phyloP scores from a whole-genome alignment of 2,329 filamentous ascomycete genomes.

The Bimuria novae-zelandiae region DNA sequence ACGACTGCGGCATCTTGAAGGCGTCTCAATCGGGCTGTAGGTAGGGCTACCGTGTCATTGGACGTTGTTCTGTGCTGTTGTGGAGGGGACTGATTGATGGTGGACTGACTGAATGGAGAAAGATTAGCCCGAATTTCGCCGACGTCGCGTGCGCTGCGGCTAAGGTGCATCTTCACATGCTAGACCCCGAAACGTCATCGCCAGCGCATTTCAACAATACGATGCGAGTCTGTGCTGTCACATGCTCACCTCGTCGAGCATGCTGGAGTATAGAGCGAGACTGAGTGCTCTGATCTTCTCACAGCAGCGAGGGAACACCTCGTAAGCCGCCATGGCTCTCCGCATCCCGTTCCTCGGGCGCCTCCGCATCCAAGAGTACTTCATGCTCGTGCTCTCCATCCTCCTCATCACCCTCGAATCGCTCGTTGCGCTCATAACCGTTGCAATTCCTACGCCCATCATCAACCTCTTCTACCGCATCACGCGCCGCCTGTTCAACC shows the following conservation, averaged over 20 bases:
- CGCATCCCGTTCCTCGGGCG: slow-evolving; percentile 67
- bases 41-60: slow-evolving; percentile 18
- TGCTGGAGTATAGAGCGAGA: background rate
- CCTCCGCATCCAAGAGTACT: slow-evolving; percentile 72
- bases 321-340: slow-evolving; percentile 44
- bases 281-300: background rate
- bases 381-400: slow-evolving; percentile 83
- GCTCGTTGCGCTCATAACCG: slow-evolving; percentile 80
- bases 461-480: slow-evolving; percentile 81
- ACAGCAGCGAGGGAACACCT: too few relatives aligned
- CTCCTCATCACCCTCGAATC: slow-evolving; percentile 81
- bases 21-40: background rate
- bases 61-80: background rate
- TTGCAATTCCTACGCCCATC: slow-evolving; percentile 81
- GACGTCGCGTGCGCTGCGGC: background rate
- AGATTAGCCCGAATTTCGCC: background rate
- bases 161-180: slow-evolving; percentile 10
- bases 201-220: slow-evolving; percentile 7
- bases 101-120: background rate
- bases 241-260: background rate
- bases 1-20: slow-evolving; percentile 82
- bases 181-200: slow-evolving; percentile 4
- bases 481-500: slow-evolving; percentile 82
- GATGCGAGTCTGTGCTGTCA: slow-evolving; percentile 7
- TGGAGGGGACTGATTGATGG: background rate